Conservation (phyloP, 2,329 filamentous ascomycete species). For the Colletotrichum sp. region DNA sequence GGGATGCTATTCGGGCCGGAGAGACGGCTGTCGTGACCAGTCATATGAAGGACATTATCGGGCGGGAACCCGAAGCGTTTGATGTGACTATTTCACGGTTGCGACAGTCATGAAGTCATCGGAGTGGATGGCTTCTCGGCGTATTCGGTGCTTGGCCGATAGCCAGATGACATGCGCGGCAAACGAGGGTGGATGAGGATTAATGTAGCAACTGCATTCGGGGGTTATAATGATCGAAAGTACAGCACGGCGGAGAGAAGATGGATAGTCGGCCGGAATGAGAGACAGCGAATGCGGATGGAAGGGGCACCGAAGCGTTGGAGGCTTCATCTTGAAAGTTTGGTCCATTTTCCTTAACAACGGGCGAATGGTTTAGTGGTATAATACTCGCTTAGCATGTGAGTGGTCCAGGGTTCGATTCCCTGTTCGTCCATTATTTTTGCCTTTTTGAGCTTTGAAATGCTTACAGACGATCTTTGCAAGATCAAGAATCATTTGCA, state of each 20-base stretch:
- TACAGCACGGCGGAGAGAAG: not conserved
- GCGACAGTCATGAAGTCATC: not conserved
- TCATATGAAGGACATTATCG: constrained; percentile 42
- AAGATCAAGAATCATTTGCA: not conserved
- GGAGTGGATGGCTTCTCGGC: not conserved
- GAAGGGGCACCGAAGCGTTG: not conserved
- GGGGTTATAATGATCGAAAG: not conserved
- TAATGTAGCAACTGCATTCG: rapidly evolving
- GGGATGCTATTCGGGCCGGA: constrained; percentile 47
- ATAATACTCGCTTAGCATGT: constrained; percentile 3
- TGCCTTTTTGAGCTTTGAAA: not conserved
- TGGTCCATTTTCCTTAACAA: rapidly evolving
- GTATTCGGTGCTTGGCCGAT: not conserved
- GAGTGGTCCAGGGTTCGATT: constrained; percentile 15
- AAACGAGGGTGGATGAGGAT: not conserved
- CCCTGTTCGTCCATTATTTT: not conserved
- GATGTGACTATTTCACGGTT: constrained; percentile 32
- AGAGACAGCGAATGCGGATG: rapidly evolving
- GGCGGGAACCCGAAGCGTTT: constrained; percentile 46
- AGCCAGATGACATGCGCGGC: not conserved
- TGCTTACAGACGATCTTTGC: not conserved
- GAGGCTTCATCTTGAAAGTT: rapidly evolving
- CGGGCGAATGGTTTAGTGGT: constrained; percentile 9
- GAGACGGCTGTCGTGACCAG: constrained; percentile 47
- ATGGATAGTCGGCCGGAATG: not conserved